Conservation (phyloP, 495 filamentous ascomycete genomes). For the Hypoxylon rickii region DNA sequence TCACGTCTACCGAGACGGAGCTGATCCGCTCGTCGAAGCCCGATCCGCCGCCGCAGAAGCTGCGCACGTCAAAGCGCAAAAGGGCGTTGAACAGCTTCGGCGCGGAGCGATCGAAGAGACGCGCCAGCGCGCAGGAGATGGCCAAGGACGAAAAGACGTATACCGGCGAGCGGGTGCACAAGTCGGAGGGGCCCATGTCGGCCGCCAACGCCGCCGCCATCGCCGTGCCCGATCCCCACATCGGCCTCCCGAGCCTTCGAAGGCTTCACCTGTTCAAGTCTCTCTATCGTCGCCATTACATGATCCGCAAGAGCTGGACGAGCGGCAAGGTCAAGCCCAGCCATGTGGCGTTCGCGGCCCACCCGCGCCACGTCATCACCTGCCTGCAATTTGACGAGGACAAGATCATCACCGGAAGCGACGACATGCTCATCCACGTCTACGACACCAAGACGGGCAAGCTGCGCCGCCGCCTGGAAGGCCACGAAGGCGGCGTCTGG, state of each 20-base stretch:
- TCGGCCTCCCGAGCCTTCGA: constrained; percentile 77
- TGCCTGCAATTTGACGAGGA: constrained; percentile 97
- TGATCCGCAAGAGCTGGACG: constrained; percentile 92
- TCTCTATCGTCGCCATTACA: constrained; percentile 87
- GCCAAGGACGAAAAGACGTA: constrained; percentile 43
- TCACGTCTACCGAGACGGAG: constrained; percentile 55
- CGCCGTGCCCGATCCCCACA: constrained; percentile 78
- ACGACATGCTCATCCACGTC: constrained; percentile 97
- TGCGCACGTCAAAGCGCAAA: constrained; percentile 50
- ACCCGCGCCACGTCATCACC: constrained; percentile 95
- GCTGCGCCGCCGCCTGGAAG: constrained; percentile 77
- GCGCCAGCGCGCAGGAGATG: constrained; percentile 50
- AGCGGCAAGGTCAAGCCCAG: constrained; percentile 80
- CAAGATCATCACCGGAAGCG: constrained; percentile 96
- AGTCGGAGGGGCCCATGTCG: constrained; percentile 80
- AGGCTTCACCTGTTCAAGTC: constrained; percentile 94
- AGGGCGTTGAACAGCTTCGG: constrained; percentile 43
- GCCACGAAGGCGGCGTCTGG: constrained; percentile 98
- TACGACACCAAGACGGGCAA: constrained; percentile 97
- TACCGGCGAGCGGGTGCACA: constrained; percentile 42
- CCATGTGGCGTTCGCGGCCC: constrained; percentile 93
- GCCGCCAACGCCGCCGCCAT: constrained; percentile 79
- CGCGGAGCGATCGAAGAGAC: constrained; percentile 58
- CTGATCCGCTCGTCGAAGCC: constrained; percentile 45
- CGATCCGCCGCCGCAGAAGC: constrained; percentile 39